Conservation (phyloP, 352 stramenopile species). For the Globisporangium abappressorium region DNA sequence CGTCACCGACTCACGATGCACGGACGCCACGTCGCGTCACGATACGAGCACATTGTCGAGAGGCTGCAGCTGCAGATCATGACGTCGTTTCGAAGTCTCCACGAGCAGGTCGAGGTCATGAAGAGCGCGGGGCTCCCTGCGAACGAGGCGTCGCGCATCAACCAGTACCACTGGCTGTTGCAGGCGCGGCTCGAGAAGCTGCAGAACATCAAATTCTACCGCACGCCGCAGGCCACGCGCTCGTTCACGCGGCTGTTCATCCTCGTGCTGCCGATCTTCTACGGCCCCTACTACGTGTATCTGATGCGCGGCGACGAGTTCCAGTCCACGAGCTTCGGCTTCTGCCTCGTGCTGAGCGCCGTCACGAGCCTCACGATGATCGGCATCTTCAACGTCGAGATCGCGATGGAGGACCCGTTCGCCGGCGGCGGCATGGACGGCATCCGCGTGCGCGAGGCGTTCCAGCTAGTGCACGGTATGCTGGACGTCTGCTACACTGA, state of each 20-base stretch:
- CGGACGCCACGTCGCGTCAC: slow-evolving; percentile 40
- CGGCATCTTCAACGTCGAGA: slow-evolving; percentile 86
- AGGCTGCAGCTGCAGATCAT: slow-evolving; percentile 62
- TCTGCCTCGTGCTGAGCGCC: slow-evolving; percentile 69
- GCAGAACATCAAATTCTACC: slow-evolving; percentile 88
- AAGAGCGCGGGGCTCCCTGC: slow-evolving; percentile 65
- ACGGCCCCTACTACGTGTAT: slow-evolving; percentile 86
- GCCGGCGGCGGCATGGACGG: slow-evolving; percentile 60
- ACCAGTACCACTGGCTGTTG: slow-evolving; percentile 87
- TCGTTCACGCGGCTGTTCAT: slow-evolving; percentile 86
- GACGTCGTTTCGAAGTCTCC: slow-evolving; percentile 49
- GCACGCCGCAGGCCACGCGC: slow-evolving; percentile 80
- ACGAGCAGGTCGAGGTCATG: slow-evolving; percentile 76
- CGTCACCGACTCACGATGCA: slow-evolving; percentile 64
- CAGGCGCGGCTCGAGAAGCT: slow-evolving; percentile 79
- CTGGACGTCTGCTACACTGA: slow-evolving; percentile 46
- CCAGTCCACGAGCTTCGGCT: slow-evolving; percentile 68
- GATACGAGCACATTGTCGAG: slow-evolving; percentile 39
- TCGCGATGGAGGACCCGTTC: slow-evolving; percentile 83
- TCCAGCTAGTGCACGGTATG: slow-evolving; percentile 50
- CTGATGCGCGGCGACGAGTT: slow-evolving; percentile 52
- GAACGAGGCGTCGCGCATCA: slow-evolving; percentile 86
- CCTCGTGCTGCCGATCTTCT: slow-evolving; percentile 80
- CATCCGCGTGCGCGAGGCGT: slow-evolving; percentile 57
- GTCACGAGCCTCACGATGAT: slow-evolving; percentile 84